A percentile compares a stretch with the other conserved stretches of the same genome.
These are phyloP conservation scores for Fonsecaea pugnacius DNA, from an alignment of 2,329 filamentous ascomycete species.

Conservation along the genomic window DNA sequence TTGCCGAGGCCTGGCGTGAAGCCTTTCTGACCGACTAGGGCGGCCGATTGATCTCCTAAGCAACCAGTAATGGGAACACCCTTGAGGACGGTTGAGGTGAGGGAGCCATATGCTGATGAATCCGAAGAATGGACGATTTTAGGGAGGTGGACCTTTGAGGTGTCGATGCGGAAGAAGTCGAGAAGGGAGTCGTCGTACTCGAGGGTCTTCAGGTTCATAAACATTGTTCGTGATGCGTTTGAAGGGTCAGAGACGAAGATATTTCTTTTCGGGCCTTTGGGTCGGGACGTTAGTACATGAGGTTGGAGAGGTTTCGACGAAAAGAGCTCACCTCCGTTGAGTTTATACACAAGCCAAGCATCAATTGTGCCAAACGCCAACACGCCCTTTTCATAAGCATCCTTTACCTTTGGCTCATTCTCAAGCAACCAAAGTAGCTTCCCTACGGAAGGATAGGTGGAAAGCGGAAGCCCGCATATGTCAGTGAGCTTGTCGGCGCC, in stretches of 20 bases:
- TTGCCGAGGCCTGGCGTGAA: constrained; percentile 83
- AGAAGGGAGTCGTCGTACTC: constrained; percentile 79
- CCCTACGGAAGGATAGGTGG: constrained; percentile 84
- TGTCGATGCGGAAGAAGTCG: constrained; percentile 77
- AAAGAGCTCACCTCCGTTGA: constrained; percentile 65
- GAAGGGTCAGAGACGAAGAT: constrained; percentile 83
- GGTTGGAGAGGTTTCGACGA: not conserved
- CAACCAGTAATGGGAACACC: constrained; percentile 80
- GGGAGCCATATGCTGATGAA: constrained; percentile 69
- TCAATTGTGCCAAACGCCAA: constrained; percentile 87
- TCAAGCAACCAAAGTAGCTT: constrained; percentile 82
- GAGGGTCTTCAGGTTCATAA: constrained; percentile 83
- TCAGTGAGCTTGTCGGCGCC: constrained; percentile 71
- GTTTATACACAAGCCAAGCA: constrained; percentile 81
- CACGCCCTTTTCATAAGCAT: constrained; percentile 75
- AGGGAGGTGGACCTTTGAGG: constrained; percentile 73
- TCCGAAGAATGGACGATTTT: constrained; percentile 82
- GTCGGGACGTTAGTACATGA: not conserved
- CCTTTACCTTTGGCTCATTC: constrained; percentile 69
- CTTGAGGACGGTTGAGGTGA: constrained; percentile 68
- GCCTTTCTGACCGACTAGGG: constrained; percentile 81
- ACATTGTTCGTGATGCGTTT: constrained; percentile 91
- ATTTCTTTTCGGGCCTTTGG: constrained; percentile 57
- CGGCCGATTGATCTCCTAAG: constrained; percentile 83
- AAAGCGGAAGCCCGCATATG: constrained; percentile 79